Base-by-base conservation (phyloP, 2,329 filamentous ascomycete species). In the Aspergillus aculeatus region DNA sequence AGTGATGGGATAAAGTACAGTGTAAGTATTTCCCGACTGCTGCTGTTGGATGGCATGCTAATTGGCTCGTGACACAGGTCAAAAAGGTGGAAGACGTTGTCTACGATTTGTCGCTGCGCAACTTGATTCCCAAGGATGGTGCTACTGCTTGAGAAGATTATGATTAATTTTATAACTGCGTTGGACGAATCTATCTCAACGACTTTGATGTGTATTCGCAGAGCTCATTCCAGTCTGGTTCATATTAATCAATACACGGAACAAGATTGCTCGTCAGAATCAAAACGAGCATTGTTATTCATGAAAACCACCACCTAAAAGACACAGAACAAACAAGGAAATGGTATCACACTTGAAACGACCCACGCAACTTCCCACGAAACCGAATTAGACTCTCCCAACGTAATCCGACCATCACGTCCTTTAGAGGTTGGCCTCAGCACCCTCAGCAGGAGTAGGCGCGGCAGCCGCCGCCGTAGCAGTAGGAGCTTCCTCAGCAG, bases 11-110 rank as follows among this genome's bases (percentile, higher is more conserved):
- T 99, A 77, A 99, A 99, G 82, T 99, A 99, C 74, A 89, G 90
- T 69, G 81, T 83, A 71, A 62, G 79, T 70, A 53, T 16, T 14
- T 44, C 24, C 32, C 9, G 32, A 9, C 32, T 5, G 5, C 12
- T 48, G 19, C 54, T 31, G 50, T 56, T 19, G 19, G 49, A 19
- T 1, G 10, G 19, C 26, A 16, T 38, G 50, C 57, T 66, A 35
- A 64, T 24, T n/a, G 5, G 31, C 14, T 16, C 21, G 47, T 4
- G 26, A 12, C 66, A 52, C 56, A 83, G 81, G 92, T 99, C 71
- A 99, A 98, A 83, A 94, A 96, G 75, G 92, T 97, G 12, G 95
- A 99, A 81, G 95, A 98, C 73, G 92, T 99, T 12, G 94, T 98
- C 54, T 99, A 99, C 72, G 95, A 99, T 75, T 80, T 99, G 58